Conservation (phyloP, 768 basidiomycete species). For the Kwoniella sp. region DNA sequence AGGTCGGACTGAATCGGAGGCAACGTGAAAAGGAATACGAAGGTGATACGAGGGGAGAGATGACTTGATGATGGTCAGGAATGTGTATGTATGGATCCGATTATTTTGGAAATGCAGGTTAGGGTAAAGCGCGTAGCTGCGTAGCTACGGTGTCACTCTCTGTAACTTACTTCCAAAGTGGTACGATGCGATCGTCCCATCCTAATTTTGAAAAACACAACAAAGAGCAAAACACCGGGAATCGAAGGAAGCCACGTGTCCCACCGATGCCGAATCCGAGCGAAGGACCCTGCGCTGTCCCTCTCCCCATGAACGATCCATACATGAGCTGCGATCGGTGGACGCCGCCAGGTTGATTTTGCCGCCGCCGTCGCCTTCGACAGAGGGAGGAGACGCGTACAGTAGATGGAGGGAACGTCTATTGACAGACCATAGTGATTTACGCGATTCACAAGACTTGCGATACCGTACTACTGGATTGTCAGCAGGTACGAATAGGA, state of each 20-base stretch:
- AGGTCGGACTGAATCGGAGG: constrained; percentile 25
- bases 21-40: not conserved
- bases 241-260: constrained; percentile 2
- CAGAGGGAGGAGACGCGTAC: not conserved
- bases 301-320: not conserved
- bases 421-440: not conserved
- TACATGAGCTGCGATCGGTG: too few relatives aligned
- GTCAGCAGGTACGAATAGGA: not conserved
- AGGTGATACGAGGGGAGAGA: constrained; percentile 1
- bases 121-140: not conserved
- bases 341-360: not conserved
- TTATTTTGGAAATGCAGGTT: not conserved
- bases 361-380: not conserved
- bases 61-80: not conserved
- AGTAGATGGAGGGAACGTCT: not conserved
- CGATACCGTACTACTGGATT: not conserved
- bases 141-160: too few relatives aligned
- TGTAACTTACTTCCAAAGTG: too few relatives aligned
- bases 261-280: too few relatives aligned
- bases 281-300: too few relatives aligned
- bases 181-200: constrained; percentile 1
- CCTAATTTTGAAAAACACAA: not conserved
- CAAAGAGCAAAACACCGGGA: not conserved
- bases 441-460: not conserved
- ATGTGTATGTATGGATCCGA: not conserved